Evolutionary conservation across 352 stramenopile genomes (phyloP), one percentile per base, ranked within the genome.

Genomic region (Elongisporangium undulatum): DNA sequence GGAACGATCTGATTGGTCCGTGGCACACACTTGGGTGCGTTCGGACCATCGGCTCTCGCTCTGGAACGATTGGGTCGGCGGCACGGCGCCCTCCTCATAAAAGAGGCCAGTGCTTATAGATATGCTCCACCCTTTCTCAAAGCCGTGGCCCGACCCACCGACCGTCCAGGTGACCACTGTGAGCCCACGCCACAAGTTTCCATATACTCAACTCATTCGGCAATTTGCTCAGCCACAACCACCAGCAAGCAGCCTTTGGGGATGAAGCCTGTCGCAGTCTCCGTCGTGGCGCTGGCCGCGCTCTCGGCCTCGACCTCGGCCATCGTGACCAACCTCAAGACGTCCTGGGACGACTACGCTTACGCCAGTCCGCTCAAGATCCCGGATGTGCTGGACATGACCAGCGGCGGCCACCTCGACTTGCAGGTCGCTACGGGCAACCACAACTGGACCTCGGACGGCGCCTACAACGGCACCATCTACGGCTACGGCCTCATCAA

Each of bases 331-430:
- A 66, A 74, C 54, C 49, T 82, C 21, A 79, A 77, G 55, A 70
- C 48, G 7, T 61, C 77, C 38, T 82, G 69, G 69, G 58, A 75
- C 20, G 71, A 65, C 22, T 82, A 77, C 61, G 71, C 68, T 20
- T 82, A 77, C 63, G 56, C 51, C 17, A 71, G 64, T 9, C 63
- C 58, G 21, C 38, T 82, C 9, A 62, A 73, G 22, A 60, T 79
- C 45, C 73, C 70, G 2, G 64, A 77, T 8, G 70, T 79, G 23
- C 65, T 79, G 20, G 73, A 82, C 60, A 77, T 82, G 73, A 72
- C 64, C 13, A 16, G 51, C 17, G 73, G 73, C 12, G 70, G 71
- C 55, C 55, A 68, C 52, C 56, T 79, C 45, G 73, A 82, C 20
- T 77, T 82, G 68, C 67, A 82, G 29, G 79, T 82, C 20, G 52